phyloP scores from a whole-genome alignment of 2,329 filamentous ascomycete genomes.

The Scedosporium apiospermum region DNA sequence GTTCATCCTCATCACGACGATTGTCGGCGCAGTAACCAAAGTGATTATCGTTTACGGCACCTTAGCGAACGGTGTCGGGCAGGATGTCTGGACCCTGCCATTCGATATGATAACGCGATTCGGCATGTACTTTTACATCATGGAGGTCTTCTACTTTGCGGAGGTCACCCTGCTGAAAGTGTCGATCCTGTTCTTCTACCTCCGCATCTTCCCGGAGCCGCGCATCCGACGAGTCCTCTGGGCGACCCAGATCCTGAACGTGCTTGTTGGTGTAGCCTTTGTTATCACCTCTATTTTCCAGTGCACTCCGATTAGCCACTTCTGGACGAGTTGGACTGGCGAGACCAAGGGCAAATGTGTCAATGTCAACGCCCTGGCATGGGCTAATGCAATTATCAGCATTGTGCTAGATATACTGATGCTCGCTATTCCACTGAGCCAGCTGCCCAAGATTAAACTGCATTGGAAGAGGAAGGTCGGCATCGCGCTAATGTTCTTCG shows the following conservation, averaged over 20 bases:
- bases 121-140: conserved; percentile 27
- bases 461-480: conserved; percentile 33
- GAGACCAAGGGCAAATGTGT: conserved; percentile 33
- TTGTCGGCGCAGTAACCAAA: conserved; percentile 18
- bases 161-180: conserved; percentile 33
- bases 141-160: conserved; percentile 30
- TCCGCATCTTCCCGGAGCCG: conserved; percentile 34
- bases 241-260: conserved; percentile 25
- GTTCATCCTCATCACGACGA: conserved; percentile 17
- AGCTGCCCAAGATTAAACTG: conserved; percentile 26
- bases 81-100: conserved; percentile 35
- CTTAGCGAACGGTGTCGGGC: conserved; percentile 27
- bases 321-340: conserved; percentile 43
- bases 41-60: conserved; percentile 19
- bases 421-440: conserved; percentile 33
- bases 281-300: conserved; percentile 31
- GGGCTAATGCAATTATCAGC: conserved; percentile 36
- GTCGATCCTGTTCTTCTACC: conserved; percentile 39
- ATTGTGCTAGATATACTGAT: conserved; percentile 39
- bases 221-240: conserved; percentile 25
- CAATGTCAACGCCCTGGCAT: conserved; percentile 32
- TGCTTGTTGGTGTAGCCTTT: conserved; percentile 26
- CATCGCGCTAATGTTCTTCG: conserved; percentile 33
- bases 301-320: conserved; percentile 35
- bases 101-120: conserved; percentile 28